Evolutionary conservation across 1,139 yeast genomes (phyloP), one percentile per base, ranked within the genome.

Genomic region (Martiniozyma asiatica): DNA sequence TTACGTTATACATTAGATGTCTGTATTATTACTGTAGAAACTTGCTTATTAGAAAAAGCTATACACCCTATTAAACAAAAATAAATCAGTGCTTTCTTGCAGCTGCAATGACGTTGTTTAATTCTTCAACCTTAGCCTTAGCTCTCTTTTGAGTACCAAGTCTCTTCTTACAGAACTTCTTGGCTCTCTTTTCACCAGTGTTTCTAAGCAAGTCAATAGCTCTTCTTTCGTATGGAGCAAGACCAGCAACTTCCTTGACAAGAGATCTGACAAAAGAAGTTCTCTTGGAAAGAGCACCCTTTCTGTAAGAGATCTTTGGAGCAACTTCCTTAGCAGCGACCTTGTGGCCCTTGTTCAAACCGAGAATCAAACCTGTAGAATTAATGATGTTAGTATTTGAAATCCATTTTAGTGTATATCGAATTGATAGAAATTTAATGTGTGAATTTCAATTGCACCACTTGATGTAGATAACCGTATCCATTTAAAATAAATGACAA

Each of bases 131-230:
- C 85, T 92, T 92, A 64, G 82, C 92, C 79, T 84, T 82, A 59
- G 98, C 96, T 79, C 99, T 92, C 74, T 78, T 80, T 80, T 87
- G 94, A 58, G 98, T 85, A 70, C 99, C 99, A 64, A 92, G 84
- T 89, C 95, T 89, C 94, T 84, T 89, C 92, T 92, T 92, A 53
- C 97, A 96, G 63, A 92, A 87, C 85, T 92, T 92, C 82, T 92
- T 84, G 55, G 99, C 98, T 75, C 98, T 92, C 94, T 92, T 92
- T 73, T 92, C 99, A 78, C 95, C 95, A 62, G 96, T 89, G 74
- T 92, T 92, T 78, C 98, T 89, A 80, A 92, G 76, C 72, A 92
- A 77, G 72, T 92, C 99, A 60, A 92, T 80, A 65, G 89, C 78
- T 74, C 99, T 87, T 76, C 96, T 87, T 74, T 92, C 98, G 70